A percentile compares a stretch with the other conserved stretches of the same genome.
Conservation (phyloP, 345 rosid species). For the Populus alba region DNA sequence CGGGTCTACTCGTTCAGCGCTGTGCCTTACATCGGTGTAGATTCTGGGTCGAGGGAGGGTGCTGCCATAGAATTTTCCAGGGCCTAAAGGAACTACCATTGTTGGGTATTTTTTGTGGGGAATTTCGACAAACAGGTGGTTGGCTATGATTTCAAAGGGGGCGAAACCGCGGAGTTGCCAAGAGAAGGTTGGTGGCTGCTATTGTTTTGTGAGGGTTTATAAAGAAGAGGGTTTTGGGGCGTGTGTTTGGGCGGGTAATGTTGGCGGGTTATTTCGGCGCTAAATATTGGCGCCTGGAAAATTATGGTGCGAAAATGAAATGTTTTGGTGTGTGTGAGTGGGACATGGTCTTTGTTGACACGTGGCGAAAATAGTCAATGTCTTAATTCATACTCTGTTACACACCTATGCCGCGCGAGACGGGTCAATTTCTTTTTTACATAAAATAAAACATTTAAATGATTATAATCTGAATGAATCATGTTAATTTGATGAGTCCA, state of each 20-base stretch:
- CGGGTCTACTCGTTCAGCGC: slow-evolving; percentile 60
- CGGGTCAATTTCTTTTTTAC: too few species aligned
- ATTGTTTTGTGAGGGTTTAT: neutral
- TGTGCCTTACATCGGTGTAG: slow-evolving; percentile 50
- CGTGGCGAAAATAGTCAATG: too few species aligned
- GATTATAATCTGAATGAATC: too few species aligned
- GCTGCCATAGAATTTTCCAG: slow-evolving; percentile 83
- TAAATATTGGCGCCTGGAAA: slow-evolving; percentile 27
- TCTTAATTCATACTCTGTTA: too few species aligned
- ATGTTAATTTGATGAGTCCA: too few species aligned
- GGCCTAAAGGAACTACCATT: slow-evolving; percentile 54
- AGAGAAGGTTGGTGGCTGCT: too few species aligned
- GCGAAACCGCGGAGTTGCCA: neutral
- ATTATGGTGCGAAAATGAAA: neutral
- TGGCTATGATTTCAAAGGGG: too few species aligned
- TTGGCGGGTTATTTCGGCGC: slow-evolving; percentile 54
- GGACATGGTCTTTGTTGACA: too few species aligned
- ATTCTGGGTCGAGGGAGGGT: slow-evolving; percentile 88
- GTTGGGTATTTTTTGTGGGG: slow-evolving; percentile 4
- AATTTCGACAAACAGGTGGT: slow-evolving; percentile 9
- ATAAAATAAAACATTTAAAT: too few species aligned
- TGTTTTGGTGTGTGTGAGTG: too few species aligned
- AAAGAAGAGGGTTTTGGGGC: too few species aligned
- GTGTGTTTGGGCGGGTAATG: neutral
- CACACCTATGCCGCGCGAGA: too few species aligned